A percentile compares a stretch with the other conserved stretches of the same genome.
Conservation (phyloP, 108 stramenopile genomes). For the Licmophora abbreviata region DNA sequence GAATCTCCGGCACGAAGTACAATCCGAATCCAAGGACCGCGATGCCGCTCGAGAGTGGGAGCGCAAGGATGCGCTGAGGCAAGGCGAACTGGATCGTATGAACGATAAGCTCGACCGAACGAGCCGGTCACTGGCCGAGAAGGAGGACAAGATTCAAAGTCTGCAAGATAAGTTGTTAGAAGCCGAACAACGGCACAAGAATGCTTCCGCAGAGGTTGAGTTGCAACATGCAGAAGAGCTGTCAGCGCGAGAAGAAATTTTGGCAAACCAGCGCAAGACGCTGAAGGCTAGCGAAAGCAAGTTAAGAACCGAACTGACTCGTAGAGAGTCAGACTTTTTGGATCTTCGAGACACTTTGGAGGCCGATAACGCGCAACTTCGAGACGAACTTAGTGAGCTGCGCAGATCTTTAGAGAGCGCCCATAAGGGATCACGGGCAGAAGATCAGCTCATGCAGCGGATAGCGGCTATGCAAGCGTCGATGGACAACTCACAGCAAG, state of each 20-base stretch:
- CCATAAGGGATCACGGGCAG: neutral
- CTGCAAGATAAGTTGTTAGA: neutral
- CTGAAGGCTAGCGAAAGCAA: slow-evolving; percentile 8
- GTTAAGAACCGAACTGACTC: slow-evolving; percentile 18
- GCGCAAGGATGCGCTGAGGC: slow-evolving; percentile 14
- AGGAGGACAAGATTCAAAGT: slow-evolving; percentile 9
- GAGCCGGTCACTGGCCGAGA: slow-evolving; percentile 14
- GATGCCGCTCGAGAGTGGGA: slow-evolving; percentile 25
- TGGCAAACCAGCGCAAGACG: slow-evolving; percentile 12
- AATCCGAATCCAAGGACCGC: slow-evolving; percentile 22
- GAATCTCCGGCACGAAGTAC: slow-evolving; percentile 10
- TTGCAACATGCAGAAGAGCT: slow-evolving; percentile 10
- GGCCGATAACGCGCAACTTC: neutral
- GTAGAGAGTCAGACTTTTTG: slow-evolving; percentile 11
- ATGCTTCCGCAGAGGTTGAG: slow-evolving; percentile 2
- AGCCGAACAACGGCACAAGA: neutral
- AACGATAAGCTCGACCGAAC: slow-evolving; percentile 13
- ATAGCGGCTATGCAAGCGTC: slow-evolving; percentile 8
- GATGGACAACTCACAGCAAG: slow-evolving; percentile 4
- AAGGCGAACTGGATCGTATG: slow-evolving; percentile 29
- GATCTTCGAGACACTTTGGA: slow-evolving; percentile 5
- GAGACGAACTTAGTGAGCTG: neutral
- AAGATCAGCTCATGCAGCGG: slow-evolving; percentile 4
- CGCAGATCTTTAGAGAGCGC: neutral
- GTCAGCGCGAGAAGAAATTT: slow-evolving; percentile 4